Evolutionary conservation across 805 yeast genomes (phyloP).

Genomic region (Pichia heedii): DNA sequence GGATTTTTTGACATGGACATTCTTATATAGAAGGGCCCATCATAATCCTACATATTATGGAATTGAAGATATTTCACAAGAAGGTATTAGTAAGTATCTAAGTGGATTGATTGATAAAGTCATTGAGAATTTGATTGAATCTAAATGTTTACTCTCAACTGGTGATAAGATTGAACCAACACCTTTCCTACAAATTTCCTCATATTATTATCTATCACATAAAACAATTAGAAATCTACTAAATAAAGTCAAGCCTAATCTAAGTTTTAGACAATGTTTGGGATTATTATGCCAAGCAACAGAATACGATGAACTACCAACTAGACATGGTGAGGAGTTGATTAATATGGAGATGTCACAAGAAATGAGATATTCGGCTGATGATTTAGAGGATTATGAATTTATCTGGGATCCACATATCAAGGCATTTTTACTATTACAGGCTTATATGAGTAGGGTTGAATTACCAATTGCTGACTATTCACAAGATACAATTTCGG

Average conservation of each 20-base stretch:
- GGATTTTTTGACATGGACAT: slow-evolving; percentile 72
- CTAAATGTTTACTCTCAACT: slow-evolving; percentile 58
- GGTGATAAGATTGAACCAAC: slow-evolving; percentile 51
- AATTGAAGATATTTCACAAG: slow-evolving; percentile 48
- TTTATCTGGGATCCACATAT: slow-evolving; percentile 84
- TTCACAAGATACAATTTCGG: slow-evolving; percentile 86
- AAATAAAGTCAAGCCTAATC: slow-evolving; percentile 35
- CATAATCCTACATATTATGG: slow-evolving; percentile 74
- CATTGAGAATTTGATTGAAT: slow-evolving; percentile 55
- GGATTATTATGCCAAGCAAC: slow-evolving; percentile 48
- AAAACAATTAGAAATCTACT: slow-evolving; percentile 70
- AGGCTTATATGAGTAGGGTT: slow-evolving; percentile 60
- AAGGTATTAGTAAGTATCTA: slow-evolving; percentile 49
- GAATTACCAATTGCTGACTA: slow-evolving; percentile 94
- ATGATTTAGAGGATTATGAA: slow-evolving; percentile 45
- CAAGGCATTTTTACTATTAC: slow-evolving; percentile 62
- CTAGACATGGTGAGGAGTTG: slow-evolving; percentile 86
- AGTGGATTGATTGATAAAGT: slow-evolving; percentile 62
- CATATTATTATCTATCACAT: slow-evolving; percentile 90
- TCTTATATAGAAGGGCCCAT: slow-evolving; percentile 63
- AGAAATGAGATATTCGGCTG: slow-evolving; percentile 55
- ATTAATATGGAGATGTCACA: slow-evolving; percentile 78
- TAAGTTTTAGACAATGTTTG: slow-evolving; percentile 56
- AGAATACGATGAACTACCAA: slow-evolving; percentile 83
- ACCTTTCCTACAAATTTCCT: slow-evolving; percentile 74